Evolutionary conservation across 1,284 basidiomycete genomes (phyloP).

Genomic region (Malassezia sp.): DNA sequence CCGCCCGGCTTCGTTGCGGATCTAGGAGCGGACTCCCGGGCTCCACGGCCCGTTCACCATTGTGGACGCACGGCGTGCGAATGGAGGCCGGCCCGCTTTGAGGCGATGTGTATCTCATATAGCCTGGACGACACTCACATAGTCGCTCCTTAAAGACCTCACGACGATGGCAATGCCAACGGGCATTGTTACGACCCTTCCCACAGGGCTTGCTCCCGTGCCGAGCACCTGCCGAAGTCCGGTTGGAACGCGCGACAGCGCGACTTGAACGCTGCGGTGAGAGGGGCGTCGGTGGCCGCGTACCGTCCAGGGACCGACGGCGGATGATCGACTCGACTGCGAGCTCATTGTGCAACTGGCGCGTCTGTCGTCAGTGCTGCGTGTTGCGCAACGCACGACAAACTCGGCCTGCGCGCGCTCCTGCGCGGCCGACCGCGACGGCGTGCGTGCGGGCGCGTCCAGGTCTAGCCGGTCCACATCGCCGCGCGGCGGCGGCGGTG

Average conservation of each 20-base stretch:
- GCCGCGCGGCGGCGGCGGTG: not conserved
- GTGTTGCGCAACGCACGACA: slow-evolving; percentile 18
- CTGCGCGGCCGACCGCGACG: not conserved
- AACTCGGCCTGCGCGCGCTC: slow-evolving; percentile 10
- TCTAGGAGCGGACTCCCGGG: no score
- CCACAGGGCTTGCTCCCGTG: slow-evolving; percentile 31
- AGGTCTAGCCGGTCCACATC: slow-evolving; percentile 22
- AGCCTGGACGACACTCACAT: no score
- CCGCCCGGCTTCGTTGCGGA: no score
- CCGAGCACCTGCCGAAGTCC: slow-evolving; percentile 2
- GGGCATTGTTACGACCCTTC: slow-evolving; percentile 11
- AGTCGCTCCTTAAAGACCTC: no score
- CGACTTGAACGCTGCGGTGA: slow-evolving; percentile 24
- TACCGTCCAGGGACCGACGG: slow-evolving; percentile 29
- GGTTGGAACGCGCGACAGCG: slow-evolving; percentile 30
- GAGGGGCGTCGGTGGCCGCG: not conserved
- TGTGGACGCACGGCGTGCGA: not conserved
- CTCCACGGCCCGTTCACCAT: no score
- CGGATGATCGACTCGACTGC: slow-evolving; percentile 32
- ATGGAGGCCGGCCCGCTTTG: no score
- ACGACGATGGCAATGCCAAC: no score
- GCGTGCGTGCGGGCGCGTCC: slow-evolving; percentile 9
- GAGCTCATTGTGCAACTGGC: slow-evolving; percentile 40
- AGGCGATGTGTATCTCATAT: no score
- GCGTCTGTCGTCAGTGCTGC: slow-evolving; percentile 12